These are phyloP conservation scores for Stenogyne calaminthoides DNA, from an alignment of 305 asterid genomes.

Conservation along the genomic window DNA sequence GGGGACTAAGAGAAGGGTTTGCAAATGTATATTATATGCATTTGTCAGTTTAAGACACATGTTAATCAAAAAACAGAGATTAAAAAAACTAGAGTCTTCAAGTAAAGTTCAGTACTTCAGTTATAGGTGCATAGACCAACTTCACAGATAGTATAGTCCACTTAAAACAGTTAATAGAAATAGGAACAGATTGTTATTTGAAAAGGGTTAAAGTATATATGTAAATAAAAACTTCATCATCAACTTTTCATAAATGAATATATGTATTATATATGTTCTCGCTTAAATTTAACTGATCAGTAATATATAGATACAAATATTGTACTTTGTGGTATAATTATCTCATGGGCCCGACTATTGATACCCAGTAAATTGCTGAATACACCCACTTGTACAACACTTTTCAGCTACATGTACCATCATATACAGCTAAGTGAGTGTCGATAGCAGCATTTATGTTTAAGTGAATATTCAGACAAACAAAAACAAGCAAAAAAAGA, in stretches of 20 bases:
- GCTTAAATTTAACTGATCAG: not conserved
- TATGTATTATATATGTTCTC: not conserved
- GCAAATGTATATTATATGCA: slow-evolving; percentile 2
- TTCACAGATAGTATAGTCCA: not conserved
- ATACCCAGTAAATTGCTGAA: not conserved
- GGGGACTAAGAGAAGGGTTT: not conserved
- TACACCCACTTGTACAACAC: not conserved
- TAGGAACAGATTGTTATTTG: not conserved
- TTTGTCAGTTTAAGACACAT: not conserved
- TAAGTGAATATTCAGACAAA: not conserved
- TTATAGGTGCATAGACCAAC: not conserved
- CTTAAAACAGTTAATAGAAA: not conserved
- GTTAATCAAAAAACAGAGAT: not conserved
- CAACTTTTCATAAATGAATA: not conserved
- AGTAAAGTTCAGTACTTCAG: not conserved
- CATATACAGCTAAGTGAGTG: not conserved
- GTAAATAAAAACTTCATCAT: not conserved
- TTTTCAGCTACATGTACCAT: not conserved
- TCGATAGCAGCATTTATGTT: not conserved
- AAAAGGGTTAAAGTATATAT: not conserved
- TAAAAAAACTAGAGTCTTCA: not conserved
- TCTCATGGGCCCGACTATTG: not conserved
- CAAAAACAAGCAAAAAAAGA: not conserved
- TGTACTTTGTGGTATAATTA: not conserved
- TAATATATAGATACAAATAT: not conserved